Conservation (phyloP, 495 filamentous ascomycete genomes). For the Annulohypoxylon bovei region DNA sequence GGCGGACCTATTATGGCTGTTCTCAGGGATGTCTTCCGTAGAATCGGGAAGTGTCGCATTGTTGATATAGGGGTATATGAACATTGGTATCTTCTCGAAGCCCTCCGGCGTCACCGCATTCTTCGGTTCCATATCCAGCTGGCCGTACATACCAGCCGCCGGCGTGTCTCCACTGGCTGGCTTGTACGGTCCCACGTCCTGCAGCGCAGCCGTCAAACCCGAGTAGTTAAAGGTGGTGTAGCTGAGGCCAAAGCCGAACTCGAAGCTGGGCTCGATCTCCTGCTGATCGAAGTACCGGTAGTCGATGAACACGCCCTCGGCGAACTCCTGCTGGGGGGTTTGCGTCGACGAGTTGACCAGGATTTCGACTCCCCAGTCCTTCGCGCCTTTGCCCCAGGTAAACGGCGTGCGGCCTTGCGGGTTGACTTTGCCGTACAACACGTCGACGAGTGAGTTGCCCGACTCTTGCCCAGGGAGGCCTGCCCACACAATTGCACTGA, state of each 20-base stretch:
- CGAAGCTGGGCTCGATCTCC: conserved; percentile 55
- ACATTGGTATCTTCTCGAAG: conserved; percentile 51
- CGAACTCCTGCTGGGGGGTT: conserved; percentile 52
- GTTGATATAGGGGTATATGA: conserved; percentile 54
- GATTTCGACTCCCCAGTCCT: conserved; percentile 60
- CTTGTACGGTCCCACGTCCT: conserved; percentile 25
- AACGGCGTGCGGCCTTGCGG: conserved; percentile 66
- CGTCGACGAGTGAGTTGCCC: conserved; percentile 62
- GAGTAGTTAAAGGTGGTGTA: conserved; percentile 57
- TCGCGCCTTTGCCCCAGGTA: conserved; percentile 59
- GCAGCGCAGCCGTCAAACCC: conserved; percentile 36
- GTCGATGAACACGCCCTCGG: conserved; percentile 63
- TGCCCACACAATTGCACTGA: conserved; percentile 65
- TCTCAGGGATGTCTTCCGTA: conserved; percentile 64
- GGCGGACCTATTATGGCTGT: conserved; percentile 69
- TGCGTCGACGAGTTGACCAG: conserved; percentile 46
- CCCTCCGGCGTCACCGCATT: conserved; percentile 50
- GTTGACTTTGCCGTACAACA: conserved; percentile 61
- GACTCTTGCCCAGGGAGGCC: conserved; percentile 66
- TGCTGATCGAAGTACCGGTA: conserved; percentile 62
- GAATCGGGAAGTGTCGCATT: conserved; percentile 39
- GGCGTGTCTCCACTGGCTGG: conserved; percentile 40
- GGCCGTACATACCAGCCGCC: conserved; percentile 49
- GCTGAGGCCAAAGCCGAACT: conserved; percentile 63
- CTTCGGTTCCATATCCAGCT: conserved; percentile 36